Evolutionary conservation across 2,329 filamentous ascomycete species (phyloP).

Genomic region (Lasiodiplodia theobromae): DNA sequence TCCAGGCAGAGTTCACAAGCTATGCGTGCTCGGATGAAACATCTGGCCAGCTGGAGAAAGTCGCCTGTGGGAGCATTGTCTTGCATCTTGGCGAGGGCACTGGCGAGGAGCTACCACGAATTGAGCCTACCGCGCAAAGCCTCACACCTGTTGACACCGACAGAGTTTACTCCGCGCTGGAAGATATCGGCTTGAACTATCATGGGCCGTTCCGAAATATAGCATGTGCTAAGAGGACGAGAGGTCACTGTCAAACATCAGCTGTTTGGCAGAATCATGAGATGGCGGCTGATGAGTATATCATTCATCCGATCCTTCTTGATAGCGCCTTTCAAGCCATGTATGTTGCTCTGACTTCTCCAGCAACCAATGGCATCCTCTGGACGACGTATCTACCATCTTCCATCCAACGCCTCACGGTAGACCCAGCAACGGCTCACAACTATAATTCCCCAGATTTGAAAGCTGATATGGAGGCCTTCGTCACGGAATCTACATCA

Average conservation of each 20-base stretch:
- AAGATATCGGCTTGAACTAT: constrained; percentile 37
- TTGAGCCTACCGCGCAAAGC: background rate
- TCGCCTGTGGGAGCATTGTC: constrained; percentile 1
- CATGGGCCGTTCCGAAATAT: constrained; percentile 25
- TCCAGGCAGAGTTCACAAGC: constrained; percentile 2
- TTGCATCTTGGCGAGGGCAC: constrained; percentile 29
- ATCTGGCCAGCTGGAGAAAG: background rate
- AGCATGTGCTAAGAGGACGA: constrained; percentile 28
- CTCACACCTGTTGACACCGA: constrained; percentile 16
- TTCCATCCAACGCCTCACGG: constrained; percentile 33
- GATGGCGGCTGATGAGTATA: background rate
- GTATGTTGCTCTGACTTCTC: constrained; percentile 40
- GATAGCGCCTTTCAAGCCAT: constrained; percentile 44
- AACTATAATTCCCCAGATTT: background rate
- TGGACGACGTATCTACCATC: constrained; percentile 37
- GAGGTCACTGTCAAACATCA: constrained; percentile 24
- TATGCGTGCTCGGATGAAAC: background rate
- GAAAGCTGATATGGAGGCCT: background rate
- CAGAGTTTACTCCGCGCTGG: constrained; percentile 34
- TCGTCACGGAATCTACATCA: background rate
- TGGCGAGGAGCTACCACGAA: background rate
- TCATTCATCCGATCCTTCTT: constrained; percentile 39
- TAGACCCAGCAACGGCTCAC: constrained; percentile 33
- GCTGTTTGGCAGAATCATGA: background rate
- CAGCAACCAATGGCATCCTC: constrained; percentile 38